Conservation (phyloP, 257 asterid genomes). For the Solanum sparsipilum region DNA sequence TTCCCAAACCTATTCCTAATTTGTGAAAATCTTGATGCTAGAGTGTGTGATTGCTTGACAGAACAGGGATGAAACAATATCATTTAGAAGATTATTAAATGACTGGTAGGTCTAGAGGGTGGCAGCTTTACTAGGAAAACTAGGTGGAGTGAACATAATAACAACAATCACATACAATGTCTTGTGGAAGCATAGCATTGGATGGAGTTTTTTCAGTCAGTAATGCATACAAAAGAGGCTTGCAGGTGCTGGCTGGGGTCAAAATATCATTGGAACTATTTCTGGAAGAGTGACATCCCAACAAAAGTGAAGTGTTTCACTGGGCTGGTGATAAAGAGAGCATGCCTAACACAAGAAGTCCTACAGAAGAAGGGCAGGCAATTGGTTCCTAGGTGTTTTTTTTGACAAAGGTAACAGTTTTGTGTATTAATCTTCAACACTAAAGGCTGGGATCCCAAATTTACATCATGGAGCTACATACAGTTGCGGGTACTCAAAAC, state of each 20-base stretch:
- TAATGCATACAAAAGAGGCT: not conserved
- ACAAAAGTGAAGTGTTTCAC: not conserved
- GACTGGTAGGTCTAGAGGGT: not conserved
- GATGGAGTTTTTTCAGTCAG: not conserved
- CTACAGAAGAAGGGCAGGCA: not conserved
- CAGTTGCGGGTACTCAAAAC: too few species aligned
- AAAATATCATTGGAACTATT: not conserved
- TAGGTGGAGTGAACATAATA: not conserved
- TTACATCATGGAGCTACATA: too few species aligned
- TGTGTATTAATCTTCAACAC: too few species aligned
- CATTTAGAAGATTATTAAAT: not conserved
- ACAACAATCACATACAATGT: not conserved
- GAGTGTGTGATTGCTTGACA: not conserved
- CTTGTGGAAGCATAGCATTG: not conserved
- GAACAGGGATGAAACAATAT: not conserved
- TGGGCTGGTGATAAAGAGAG: not conserved
- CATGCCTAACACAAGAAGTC: not conserved
- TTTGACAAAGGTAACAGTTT: too few species aligned
- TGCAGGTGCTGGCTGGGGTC: not conserved
- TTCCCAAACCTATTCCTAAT: not conserved
- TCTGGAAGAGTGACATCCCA: not conserved
- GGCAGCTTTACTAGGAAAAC: not conserved
- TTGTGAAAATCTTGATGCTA: not conserved
- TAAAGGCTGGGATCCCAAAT: too few species aligned
- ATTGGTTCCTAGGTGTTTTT: not conserved